Evolutionary conservation across 2,329 filamentous ascomycete species (phyloP).

Genomic region (Pseudogymnoascus pannorum): DNA sequence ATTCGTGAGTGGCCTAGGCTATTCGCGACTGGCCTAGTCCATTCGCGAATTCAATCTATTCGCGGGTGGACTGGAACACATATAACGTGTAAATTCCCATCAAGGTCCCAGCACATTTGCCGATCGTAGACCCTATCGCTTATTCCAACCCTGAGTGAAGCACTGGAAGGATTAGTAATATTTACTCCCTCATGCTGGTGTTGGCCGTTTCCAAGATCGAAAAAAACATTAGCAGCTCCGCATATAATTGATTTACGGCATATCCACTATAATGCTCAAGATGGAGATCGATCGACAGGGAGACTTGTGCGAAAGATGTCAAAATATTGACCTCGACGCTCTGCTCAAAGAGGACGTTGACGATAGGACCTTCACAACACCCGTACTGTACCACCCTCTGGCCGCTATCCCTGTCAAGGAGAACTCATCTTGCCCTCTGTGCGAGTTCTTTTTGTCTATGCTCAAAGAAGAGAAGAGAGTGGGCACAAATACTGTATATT

Average conservation of each 20-base stretch:
- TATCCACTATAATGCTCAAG: not conserved
- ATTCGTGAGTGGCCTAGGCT: no score
- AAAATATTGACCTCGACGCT: not conserved
- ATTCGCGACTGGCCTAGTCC: no score
- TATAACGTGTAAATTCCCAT: no score
- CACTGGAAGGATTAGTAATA: not conserved
- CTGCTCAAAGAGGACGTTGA: not conserved
- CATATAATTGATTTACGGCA: not conserved
- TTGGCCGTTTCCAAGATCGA: not conserved
- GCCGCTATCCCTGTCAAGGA: not conserved
- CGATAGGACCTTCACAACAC: not conserved
- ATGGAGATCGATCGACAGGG: not conserved
- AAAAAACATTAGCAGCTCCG: no score
- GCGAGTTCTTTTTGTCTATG: not conserved
- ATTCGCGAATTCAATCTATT: no score
- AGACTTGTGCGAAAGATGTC: not conserved
- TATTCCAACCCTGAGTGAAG: no score
- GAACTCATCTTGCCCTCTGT: not conserved
- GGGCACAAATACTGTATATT: not conserved
- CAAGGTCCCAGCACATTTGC: no score
- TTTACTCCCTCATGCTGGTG: not conserved
- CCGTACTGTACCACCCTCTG: not conserved
- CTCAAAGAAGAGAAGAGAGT: not conserved
- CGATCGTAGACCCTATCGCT: no score
- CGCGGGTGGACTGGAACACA: no score